Conservation (phyloP, 805 yeast species). For the Priceomyces medius region DNA sequence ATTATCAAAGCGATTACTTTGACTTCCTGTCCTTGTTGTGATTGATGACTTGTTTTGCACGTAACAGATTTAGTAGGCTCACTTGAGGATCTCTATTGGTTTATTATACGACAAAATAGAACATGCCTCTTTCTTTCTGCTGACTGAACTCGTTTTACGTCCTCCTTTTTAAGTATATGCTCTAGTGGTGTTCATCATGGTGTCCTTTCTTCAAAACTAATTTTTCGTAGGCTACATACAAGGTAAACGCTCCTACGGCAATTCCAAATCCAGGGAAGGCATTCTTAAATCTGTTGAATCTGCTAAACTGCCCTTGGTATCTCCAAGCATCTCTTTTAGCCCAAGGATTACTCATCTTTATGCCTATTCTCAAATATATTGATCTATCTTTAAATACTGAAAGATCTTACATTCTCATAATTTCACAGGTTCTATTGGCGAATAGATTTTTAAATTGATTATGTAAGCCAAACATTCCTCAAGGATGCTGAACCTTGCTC, state of each 20-base stretch:
- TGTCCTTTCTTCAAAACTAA: slow-evolving; percentile 38
- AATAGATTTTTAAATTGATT: slow-evolving; percentile 2
- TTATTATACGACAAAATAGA: no score
- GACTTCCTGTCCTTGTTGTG: no score
- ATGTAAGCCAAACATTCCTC: no score
- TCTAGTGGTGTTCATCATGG: slow-evolving; percentile 27
- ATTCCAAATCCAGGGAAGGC: slow-evolving; percentile 80
- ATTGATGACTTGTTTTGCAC: no score
- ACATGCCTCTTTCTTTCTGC: no score
- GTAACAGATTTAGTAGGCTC: no score
- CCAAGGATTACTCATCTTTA: slow-evolving; percentile 43
- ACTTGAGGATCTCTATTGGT: no score
- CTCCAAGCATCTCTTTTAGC: slow-evolving; percentile 86
- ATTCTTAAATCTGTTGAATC: slow-evolving; percentile 64
- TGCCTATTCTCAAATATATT: neutral
- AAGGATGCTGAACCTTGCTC: no score
- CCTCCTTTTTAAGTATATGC: neutral
- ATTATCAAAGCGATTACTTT: neutral
- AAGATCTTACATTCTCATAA: slow-evolving; percentile 3
- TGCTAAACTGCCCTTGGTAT: slow-evolving; percentile 77
- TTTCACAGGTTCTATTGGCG: slow-evolving; percentile 10
- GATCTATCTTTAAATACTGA: neutral
- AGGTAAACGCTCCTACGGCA: slow-evolving; percentile 72
- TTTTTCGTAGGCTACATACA: slow-evolving; percentile 63
- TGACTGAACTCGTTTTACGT: neutral